Base-by-base conservation (phyloP, 2,329 filamentous ascomycete genomes). In the Botrytis elliptica region DNA sequence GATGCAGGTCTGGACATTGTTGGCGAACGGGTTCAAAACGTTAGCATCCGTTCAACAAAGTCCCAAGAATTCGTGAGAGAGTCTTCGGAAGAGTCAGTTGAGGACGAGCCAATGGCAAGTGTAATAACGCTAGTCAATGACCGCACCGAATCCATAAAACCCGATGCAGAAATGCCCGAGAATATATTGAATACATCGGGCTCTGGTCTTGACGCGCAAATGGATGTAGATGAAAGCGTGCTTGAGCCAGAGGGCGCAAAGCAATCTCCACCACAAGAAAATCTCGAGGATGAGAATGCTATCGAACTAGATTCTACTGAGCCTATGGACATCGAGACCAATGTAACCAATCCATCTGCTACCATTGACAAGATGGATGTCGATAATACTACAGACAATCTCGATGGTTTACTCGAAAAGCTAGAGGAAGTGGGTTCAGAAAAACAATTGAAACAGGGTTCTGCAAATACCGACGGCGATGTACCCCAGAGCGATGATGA, bases 391-490 rank as follows among this genome's bases (percentile, higher is more conserved):
- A 69, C 52, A 16, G 55, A 73, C 20, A 69, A 73, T 38, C 64
- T 73, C 20, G 64, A 69, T 8, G 33, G 64, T 14, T 46, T 69
- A 22, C 29, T 73, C 20, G 65, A 73, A 25, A 69, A 69, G 46
- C 14, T 62, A 40, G 40, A 69, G 22, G 36, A 59, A n/a, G 64
- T 29, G 20, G 70, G 36, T 16, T 29, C 62, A 29, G 55, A 73
- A n/a, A 46, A 18, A 12, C 64, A 52, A 7, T 20, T n/a, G 7
- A 33, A 69, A 33, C 42, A 57, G 40, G 16, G n/a, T 1, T 22
- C 38, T 69, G 49, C 40, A 29, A 62, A 22, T 42, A 20, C 16
- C 18, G 22, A 52, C 16, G 10, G 33, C 36, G 49, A 22, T 8
- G 42, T 62, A n/a, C 25, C 64, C 25, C 46, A 38, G 8, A 72